These are phyloP conservation scores for Fusarium sp. DNA, from an alignment of 2,329 filamentous ascomycete genomes.

Conservation along the genomic window DNA sequence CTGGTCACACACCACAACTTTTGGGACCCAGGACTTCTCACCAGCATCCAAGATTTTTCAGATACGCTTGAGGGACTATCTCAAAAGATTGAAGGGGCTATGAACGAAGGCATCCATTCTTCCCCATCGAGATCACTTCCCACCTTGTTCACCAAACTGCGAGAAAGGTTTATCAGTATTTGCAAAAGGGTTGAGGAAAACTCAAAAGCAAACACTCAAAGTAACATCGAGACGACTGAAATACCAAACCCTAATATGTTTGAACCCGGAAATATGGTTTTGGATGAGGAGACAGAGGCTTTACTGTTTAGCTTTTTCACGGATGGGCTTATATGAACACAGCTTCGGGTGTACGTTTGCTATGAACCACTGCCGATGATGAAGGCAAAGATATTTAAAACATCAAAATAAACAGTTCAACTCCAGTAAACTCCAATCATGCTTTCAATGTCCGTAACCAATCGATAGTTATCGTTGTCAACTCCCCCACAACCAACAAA, in stretches of 20 bases:
- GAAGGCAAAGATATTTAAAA: background rate
- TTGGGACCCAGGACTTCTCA: slow-evolving; percentile 10
- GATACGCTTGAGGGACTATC: background rate
- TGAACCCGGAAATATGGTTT: background rate
- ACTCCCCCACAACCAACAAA: background rate
- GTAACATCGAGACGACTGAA: background rate
- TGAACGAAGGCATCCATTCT: slow-evolving; percentile 2
- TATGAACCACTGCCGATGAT: no score
- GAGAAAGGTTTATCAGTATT: background rate
- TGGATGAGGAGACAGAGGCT: slow-evolving; percentile 1
- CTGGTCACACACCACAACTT: slow-evolving; percentile 7
- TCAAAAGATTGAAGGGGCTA: background rate
- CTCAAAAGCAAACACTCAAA: background rate
- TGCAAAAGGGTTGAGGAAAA: slow-evolving; percentile 1
- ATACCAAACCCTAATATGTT: background rate
- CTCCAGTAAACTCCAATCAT: background rate
- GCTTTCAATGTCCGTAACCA: background rate
- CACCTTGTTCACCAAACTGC: background rate
- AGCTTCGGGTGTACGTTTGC: background rate
- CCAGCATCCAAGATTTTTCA: slow-evolving; percentile 3
- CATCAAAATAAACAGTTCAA: background rate
- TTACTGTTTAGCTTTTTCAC: background rate
- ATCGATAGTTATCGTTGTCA: background rate
- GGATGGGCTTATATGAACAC: background rate
- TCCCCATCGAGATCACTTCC: background rate